These are phyloP conservation scores for Metschnikowia cubensis DNA, from an alignment of 805 yeast genomes.

Conservation along the genomic window DNA sequence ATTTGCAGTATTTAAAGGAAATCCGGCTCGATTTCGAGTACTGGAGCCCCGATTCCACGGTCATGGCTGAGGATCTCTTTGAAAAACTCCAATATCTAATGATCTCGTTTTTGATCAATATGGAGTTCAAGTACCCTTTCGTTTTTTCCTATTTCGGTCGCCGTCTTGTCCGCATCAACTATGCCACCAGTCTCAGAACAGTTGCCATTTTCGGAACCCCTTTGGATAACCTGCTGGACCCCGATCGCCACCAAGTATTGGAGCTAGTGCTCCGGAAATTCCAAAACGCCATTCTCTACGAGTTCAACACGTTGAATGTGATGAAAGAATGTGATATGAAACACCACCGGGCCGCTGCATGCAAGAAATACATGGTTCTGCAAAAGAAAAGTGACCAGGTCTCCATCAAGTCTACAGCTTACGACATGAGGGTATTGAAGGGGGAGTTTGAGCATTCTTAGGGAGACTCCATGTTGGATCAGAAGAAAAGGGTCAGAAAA, in stretches of 20 bases:
- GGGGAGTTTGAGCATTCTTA: not conserved
- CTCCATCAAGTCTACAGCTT: conserved; percentile 7
- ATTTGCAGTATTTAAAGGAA: conserved; percentile 9
- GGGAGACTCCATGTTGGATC: no score
- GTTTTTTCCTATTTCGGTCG: conserved; percentile 31
- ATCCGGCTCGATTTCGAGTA: conserved; percentile 7
- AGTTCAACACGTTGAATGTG: conserved; percentile 20
- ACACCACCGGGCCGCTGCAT: conserved; percentile 4
- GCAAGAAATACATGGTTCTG: not conserved
- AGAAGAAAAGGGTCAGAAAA: no score
- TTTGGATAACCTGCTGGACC: conserved; percentile 4
- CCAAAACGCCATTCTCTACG: conserved; percentile 15
- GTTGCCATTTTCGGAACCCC: conserved; percentile 10
- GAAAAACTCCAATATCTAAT: conserved; percentile 22
- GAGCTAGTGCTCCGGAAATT: conserved; percentile 12
- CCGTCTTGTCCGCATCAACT: conserved; percentile 21
- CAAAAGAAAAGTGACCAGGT: not conserved
- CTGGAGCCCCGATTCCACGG: conserved; percentile 7
- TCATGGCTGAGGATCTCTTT: conserved; percentile 9
- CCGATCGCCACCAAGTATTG: conserved; percentile 8
- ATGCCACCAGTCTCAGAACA: conserved; percentile 8
- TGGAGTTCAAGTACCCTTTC: conserved; percentile 28
- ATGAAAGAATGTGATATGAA: conserved; percentile 17
- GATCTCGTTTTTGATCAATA: conserved; percentile 22
- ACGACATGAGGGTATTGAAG: not conserved